Conservation (phyloP, 1,284 basidiomycete species). For the Calocybe gambosa region DNA sequence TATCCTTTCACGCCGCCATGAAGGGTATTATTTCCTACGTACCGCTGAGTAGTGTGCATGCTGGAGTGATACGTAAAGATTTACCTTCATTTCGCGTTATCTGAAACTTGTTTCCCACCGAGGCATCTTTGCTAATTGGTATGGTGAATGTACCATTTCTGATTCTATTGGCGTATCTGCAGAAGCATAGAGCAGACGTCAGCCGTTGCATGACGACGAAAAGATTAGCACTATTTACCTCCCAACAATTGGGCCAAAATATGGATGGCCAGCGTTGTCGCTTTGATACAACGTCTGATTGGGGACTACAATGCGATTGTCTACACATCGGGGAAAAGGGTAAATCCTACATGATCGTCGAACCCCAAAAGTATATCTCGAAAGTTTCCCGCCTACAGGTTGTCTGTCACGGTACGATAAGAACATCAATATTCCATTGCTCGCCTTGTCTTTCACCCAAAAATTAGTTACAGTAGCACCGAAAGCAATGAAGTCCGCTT, state of each 20-base stretch:
- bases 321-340: neutral
- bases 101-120: slow-evolving; percentile 32
- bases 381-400: slow-evolving; percentile 28
- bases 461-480: slow-evolving; percentile 36
- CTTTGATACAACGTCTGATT: slow-evolving; percentile 30
- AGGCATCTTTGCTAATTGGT: slow-evolving; percentile 36
- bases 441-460: slow-evolving; percentile 38
- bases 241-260: slow-evolving; percentile 38
- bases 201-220: neutral
- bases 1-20: slow-evolving; percentile 41
- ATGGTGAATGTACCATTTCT: slow-evolving; percentile 44
- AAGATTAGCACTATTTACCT: slow-evolving; percentile 19
- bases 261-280: slow-evolving; percentile 30
- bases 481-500: slow-evolving; percentile 35
- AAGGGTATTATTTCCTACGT: slow-evolving; percentile 28
- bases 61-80: neutral
- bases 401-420: neutral
- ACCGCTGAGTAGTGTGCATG: neutral
- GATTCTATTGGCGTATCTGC: slow-evolving; percentile 38
- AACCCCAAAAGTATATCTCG: slow-evolving; percentile 37
- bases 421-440: neutral
- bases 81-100: slow-evolving; percentile 39
- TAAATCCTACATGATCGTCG: slow-evolving; percentile 29
- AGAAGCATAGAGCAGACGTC: too few relatives aligned
- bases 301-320: too few relatives aligned